Evolutionary conservation across 2,329 filamentous ascomycete species (phyloP).

Genomic region (Penicillium griseofulvum): DNA sequence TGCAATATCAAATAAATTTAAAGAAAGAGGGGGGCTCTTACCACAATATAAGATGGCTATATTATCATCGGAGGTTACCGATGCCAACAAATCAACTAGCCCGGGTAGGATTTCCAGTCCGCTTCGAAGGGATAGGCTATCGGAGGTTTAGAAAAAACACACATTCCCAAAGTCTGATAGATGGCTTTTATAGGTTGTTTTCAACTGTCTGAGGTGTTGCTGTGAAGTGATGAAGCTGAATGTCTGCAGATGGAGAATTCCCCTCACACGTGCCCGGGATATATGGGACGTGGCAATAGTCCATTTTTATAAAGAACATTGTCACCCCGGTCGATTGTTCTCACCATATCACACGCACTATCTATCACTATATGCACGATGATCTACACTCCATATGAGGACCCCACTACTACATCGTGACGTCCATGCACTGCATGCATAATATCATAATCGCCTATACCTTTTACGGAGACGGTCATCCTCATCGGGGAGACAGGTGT

Average conservation of each 20-base stretch:
- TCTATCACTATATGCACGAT: neutral
- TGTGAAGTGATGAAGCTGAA: neutral
- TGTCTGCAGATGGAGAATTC: neutral
- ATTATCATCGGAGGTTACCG: constrained; percentile 25
- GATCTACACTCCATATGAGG: neutral
- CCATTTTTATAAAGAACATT: too few relatives aligned
- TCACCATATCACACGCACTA: neutral
- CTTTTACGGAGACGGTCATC: neutral
- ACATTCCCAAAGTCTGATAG: neutral
- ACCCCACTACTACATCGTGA: neutral
- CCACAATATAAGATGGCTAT: constrained; percentile 15
- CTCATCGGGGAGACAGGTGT: neutral
- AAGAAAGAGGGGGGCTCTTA: constrained; percentile 3
- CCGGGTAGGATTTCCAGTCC: neutral
- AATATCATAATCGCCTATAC: neutral
- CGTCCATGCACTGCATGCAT: constrained; percentile 4
- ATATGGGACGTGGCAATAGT: constrained; percentile 2
- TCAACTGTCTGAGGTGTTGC: neutral
- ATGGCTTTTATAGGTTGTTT: constrained; percentile 6
- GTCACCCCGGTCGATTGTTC: neutral
- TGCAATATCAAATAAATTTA: constrained; percentile 7
- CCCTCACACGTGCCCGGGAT: neutral
- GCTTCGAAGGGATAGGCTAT: neutral
- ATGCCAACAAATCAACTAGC: constrained; percentile 7
- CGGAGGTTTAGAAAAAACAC: neutral